Percentiles rank a stretch among this genome's conserved stretches.
phyloP scores from a whole-genome alignment of 2,329 filamentous ascomycete genomes.

The Fusarium ambrosium region DNA sequence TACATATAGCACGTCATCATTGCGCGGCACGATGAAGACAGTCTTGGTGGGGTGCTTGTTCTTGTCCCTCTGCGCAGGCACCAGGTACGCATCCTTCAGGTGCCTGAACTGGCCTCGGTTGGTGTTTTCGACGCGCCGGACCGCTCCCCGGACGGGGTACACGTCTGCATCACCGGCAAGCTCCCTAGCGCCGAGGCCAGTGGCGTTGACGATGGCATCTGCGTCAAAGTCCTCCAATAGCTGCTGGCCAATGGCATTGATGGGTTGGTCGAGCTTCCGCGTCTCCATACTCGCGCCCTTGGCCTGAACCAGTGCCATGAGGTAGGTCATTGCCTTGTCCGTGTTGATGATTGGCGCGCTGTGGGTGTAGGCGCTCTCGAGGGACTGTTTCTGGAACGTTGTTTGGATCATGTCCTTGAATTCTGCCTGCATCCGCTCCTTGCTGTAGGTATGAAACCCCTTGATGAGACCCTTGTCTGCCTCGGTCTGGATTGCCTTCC shows the following conservation, averaged over 20 bases:
- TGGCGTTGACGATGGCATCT: conserved; percentile 9
- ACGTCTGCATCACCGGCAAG: background rate
- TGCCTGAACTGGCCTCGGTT: background rate
- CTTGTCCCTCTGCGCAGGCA: conserved; percentile 1
- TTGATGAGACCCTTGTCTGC: conserved; percentile 3
- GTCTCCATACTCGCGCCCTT: conserved; percentile 3
- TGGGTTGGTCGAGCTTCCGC: background rate
- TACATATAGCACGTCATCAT: conserved; percentile 7
- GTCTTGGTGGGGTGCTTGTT: conserved; percentile 3
- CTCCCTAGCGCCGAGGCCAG: background rate
- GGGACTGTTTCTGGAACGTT: background rate
- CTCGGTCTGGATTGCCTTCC: background rate
- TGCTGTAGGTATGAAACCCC: background rate
- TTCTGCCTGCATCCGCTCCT: background rate
- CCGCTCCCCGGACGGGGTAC: background rate
- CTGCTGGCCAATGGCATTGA: background rate
- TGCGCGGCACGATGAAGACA: conserved; percentile 11
- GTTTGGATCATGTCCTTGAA: conserved; percentile 8
- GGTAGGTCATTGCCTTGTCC: conserved; percentile 8
- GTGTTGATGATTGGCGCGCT: conserved; percentile 10
- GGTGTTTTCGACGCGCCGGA: conserved; percentile 10
- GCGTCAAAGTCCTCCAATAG: background rate
- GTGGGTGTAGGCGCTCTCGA: conserved; percentile 13
- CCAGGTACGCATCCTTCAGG: conserved; percentile 2
- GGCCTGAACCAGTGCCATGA: conserved; percentile 2